These are phyloP conservation scores for Pichia occidentalis DNA, from an alignment of 805 yeast genomes.

Conservation along the genomic window DNA sequence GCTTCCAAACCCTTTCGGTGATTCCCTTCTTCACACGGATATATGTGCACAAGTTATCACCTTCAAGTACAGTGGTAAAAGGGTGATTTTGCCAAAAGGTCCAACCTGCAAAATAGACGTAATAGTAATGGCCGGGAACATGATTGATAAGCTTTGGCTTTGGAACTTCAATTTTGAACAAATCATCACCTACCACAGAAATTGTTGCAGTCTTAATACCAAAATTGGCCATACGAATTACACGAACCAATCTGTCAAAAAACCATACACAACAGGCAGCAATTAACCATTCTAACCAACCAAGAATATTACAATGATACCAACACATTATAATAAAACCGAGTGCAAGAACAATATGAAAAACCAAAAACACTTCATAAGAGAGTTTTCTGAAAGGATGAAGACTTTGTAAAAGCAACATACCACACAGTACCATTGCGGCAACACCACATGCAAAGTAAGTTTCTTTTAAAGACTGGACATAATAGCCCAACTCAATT, in stretches of 20 bases:
- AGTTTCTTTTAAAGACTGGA: constrained; percentile 1
- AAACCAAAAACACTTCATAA: constrained; percentile 54
- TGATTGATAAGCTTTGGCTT: constrained; percentile 26
- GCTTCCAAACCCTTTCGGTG: constrained; percentile 36
- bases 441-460: constrained; percentile 30
- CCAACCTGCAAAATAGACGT: constrained; percentile 45
- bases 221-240: constrained; percentile 23
- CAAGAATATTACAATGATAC: constrained; percentile 42
- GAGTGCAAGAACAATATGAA: constrained; percentile 51
- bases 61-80: constrained; percentile 45
- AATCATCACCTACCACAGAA: constrained; percentile 8
- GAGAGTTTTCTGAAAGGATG: constrained; percentile 42
- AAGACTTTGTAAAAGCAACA: constrained; percentile 43
- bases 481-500: constrained; percentile 11
- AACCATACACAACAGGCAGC: constrained; percentile 42
- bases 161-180: constrained; percentile 8
- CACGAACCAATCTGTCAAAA: constrained; percentile 44
- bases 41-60: constrained; percentile 32
- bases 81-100: constrained; percentile 71
- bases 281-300: constrained; percentile 32
- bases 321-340: constrained; percentile 48
- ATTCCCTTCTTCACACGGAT: constrained; percentile 49
- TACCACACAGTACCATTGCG: constrained; percentile 37
- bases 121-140: constrained; percentile 51
- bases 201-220: constrained; percentile 20